Percentiles rank a stretch among this genome's conserved stretches.
Conservation (phyloP, 148 eudicot species). For the Rhododendron henanense region DNA sequence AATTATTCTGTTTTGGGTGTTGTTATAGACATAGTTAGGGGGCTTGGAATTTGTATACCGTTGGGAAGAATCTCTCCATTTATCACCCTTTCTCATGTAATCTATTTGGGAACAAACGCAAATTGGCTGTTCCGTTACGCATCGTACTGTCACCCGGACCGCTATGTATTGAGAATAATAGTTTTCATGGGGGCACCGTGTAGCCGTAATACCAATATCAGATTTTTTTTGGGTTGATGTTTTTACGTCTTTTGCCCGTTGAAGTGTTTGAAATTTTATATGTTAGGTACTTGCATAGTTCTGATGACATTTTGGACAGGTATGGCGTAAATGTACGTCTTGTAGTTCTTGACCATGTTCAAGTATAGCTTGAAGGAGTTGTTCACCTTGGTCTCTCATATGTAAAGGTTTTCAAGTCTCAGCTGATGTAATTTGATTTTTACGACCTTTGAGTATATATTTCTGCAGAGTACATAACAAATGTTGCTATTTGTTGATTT, state of each 20-base stretch:
- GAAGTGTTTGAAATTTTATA: not conserved
- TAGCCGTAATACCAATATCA: too few species aligned
- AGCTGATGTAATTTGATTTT: not conserved
- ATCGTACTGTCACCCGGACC: too few species aligned
- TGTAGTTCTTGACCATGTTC: not conserved
- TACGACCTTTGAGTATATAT: not conserved
- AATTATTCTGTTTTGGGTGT: not conserved
- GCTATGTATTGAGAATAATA: not conserved
- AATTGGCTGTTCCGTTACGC: not conserved
- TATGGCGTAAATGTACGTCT: not conserved
- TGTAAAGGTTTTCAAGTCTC: not conserved
- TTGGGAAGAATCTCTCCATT: not conserved
- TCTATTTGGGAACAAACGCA: not conserved
- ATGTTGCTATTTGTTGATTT: not conserved
- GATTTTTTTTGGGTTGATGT: too few species aligned
- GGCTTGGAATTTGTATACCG: not conserved
- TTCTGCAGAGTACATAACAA: not conserved
- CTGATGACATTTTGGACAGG: not conserved
- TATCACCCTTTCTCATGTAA: not conserved
- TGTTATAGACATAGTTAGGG: not conserved
- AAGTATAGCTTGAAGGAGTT: not conserved
- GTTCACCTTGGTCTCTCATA: not conserved
- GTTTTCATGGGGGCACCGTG: too few species aligned
- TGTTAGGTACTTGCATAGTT: too few species aligned
- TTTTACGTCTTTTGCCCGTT: not conserved